These are phyloP conservation scores for Nakaseomyces glabratus DNA, from an alignment of 1,139 yeast species.

Conservation along the genomic window DNA sequence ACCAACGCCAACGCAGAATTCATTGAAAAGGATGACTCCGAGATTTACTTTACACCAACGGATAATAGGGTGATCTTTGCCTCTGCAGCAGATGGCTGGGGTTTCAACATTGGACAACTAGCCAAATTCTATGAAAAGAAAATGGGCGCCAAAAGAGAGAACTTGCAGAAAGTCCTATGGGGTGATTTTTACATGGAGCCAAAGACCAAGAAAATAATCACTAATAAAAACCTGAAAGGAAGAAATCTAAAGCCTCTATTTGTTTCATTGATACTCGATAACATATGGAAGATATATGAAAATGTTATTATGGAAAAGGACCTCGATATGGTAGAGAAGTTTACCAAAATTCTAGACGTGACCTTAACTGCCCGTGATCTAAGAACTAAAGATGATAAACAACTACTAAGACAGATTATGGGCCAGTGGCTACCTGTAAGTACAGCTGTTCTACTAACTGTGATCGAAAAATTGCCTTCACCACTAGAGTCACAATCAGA, in stretches of 20 bases:
- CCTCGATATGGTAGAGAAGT: slow-evolving; percentile 63
- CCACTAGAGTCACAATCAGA: slow-evolving; percentile 67
- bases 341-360: slow-evolving; percentile 59
- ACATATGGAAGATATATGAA: slow-evolving; percentile 86
- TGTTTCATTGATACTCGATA: slow-evolving; percentile 79
- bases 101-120: slow-evolving; percentile 82
- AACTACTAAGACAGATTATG: slow-evolving; percentile 58
- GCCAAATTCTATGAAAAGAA: slow-evolving; percentile 80
- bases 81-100: slow-evolving; percentile 97
- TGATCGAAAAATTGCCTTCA: slow-evolving; percentile 77
- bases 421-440: slow-evolving; percentile 95
- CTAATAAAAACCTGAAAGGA: slow-evolving; percentile 45
- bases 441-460: slow-evolving; percentile 73
- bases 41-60: slow-evolving; percentile 82
- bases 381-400: slow-evolving; percentile 66
- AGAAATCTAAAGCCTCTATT: slow-evolving; percentile 64
- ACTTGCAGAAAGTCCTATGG: slow-evolving; percentile 84
- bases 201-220: slow-evolving; percentile 73
- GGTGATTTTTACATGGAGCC: slow-evolving; percentile 89
- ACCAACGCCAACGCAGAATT: slow-evolving; percentile 45
- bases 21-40: slow-evolving; percentile 72
- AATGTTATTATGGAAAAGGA: slow-evolving; percentile 58
- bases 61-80: slow-evolving; percentile 89
- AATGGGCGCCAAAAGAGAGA: slow-evolving; percentile 73
- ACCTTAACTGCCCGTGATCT: slow-evolving; percentile 69